Evolutionary conservation across 192 early-diverging fungal species (phyloP).

Genomic region (Linnemannia exigua): DNA sequence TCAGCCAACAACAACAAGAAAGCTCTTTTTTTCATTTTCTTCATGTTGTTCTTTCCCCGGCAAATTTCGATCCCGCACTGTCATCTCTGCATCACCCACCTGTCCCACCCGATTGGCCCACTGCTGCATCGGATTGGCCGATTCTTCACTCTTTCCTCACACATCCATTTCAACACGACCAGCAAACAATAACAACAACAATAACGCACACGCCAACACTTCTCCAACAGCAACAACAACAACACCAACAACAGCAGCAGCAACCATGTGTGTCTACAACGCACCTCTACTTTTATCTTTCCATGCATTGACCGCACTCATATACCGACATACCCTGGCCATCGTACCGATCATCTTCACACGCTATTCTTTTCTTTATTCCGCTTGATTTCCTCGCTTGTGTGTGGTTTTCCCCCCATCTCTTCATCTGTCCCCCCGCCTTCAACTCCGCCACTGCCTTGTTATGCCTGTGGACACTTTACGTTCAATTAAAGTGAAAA

Average conservation of each 20-base stretch:
- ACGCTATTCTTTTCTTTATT: background rate
- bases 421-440: background rate
- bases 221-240: background rate
- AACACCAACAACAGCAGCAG: background rate
- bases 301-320: background rate
- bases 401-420: background rate
- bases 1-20: background rate
- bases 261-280: background rate
- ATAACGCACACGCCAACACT: background rate
- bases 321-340: background rate
- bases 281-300: background rate
- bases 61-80: conserved; percentile 5
- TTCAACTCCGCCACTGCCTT: background rate
- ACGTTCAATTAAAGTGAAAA: background rate
- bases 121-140: background rate
- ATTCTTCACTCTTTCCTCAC: background rate
- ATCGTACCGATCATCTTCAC: background rate
- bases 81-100: background rate
- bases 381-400: background rate
- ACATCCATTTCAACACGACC: background rate
- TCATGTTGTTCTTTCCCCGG: background rate
- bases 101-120: conserved; percentile 1
- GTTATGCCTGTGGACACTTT: background rate
- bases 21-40: background rate
- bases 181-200: background rate